Evolutionary conservation across 306 rosid genomes (phyloP).

Genomic region (Cucurbita ficifolia): DNA sequence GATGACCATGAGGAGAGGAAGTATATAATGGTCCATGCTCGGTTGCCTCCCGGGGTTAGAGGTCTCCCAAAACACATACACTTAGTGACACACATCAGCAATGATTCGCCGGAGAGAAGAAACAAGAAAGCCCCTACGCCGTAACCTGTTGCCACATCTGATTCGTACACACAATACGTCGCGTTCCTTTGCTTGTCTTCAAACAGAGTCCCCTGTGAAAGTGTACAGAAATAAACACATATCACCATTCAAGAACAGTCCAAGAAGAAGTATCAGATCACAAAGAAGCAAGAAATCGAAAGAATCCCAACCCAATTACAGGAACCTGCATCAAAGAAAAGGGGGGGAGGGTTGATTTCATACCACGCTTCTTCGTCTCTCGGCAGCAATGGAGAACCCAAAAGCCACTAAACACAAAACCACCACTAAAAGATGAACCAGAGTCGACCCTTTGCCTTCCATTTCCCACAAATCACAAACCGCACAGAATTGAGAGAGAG

Average conservation of each 20-base stretch:
- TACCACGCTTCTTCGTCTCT: conserved; percentile 75
- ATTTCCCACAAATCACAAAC: neutral
- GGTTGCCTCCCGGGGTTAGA: conserved; percentile 56
- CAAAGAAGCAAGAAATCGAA: neutral
- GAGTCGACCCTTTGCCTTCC: conserved; percentile 78
- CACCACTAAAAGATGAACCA: conserved; percentile 62
- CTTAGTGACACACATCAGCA: conserved; percentile 73
- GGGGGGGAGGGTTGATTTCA: neutral
- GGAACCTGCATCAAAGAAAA: neutral
- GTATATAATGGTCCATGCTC: conserved; percentile 89
- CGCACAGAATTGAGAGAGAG: no score
- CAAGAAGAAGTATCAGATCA: neutral
- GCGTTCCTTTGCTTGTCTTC: conserved; percentile 25
- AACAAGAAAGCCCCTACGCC: conserved; percentile 77
- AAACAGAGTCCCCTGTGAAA: conserved; percentile 41
- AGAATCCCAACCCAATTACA: neutral
- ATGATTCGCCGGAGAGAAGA: conserved; percentile 72
- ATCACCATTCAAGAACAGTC: neutral
- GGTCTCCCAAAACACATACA: conserved; percentile 96
- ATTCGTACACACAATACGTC: conserved; percentile 68
- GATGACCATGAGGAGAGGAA: conserved; percentile 72
- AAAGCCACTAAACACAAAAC: conserved; percentile 70
- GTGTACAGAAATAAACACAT: neutral
- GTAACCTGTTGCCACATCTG: conserved; percentile 91
- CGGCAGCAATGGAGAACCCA: conserved; percentile 96